Percentiles rank a stretch among this genome's conserved stretches.
Conservation (phyloP, 371 early-diverging fungal genomes). For the Nosema muscidifuracis region DNA sequence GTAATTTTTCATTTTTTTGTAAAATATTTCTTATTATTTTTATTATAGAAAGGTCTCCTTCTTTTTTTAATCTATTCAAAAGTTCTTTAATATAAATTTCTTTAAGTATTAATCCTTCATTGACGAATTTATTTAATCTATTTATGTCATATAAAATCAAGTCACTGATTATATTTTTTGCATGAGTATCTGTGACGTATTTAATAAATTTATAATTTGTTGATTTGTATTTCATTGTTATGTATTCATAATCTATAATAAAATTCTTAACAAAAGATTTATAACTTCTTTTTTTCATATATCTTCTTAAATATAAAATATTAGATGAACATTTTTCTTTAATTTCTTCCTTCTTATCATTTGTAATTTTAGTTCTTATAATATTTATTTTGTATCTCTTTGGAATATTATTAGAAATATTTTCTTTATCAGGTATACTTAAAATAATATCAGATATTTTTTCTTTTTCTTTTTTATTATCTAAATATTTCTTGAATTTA, state of each 20-base stretch:
- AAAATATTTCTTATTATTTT: neutral
- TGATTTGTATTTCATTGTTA: neutral
- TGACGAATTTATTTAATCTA: neutral
- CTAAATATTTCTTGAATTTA: too few relatives aligned
- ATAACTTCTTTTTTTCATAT: neutral
- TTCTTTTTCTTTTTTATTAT: too few relatives aligned
- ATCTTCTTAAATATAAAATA: neutral
- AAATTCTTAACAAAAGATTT: neutral
- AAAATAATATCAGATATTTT: too few relatives aligned
- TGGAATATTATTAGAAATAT: too few relatives aligned
- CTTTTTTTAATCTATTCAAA: neutral
- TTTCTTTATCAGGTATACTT: too few relatives aligned
- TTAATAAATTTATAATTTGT: conserved; percentile 7
- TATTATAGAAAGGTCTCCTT: neutral
- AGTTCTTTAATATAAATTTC: neutral
- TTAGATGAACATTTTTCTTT: too few relatives aligned
- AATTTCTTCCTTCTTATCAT: too few relatives aligned
- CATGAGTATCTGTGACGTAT: neutral
- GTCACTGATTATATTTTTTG: neutral
- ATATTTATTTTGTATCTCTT: too few relatives aligned
- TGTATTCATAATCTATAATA: neutral
- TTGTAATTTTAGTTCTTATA: too few relatives aligned
- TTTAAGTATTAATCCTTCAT: neutral
- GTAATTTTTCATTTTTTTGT: neutral
- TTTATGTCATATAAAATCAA: neutral